Evolutionary conservation across 805 yeast species (phyloP), one percentile per base, ranked within the genome.

Genomic region (Candida sithepensis): DNA sequence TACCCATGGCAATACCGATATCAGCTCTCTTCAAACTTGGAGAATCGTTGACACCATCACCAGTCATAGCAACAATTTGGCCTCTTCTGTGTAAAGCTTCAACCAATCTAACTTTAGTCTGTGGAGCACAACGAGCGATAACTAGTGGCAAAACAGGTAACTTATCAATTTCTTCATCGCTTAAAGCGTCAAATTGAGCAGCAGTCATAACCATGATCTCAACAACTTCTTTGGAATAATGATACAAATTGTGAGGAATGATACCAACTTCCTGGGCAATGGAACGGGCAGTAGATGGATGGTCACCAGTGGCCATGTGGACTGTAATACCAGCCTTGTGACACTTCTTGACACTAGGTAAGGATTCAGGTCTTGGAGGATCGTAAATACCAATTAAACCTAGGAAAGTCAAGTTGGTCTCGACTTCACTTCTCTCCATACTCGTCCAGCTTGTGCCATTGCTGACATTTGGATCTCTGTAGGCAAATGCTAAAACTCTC

Each of bases 1-100:
- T 71, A 41, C 92, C 92, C 92, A 85, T 85, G 10, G 92, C 89
- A 64, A 85, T 84, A 54, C 92, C 92, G 47, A 85, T 88, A 65
- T 85, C 90, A 3, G 92, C 85, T 53, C 73, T 80, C 63, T 85
- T 85, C 66, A 85, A 70, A 32, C 86, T 78, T 22, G 92, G 92
- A 2, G 90, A 84, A 61, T 85, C 92, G 63, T 85, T 85, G 40
- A 85, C 91, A 53, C 92, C 92, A 63, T 85, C 92, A 52, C 89
- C 89, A 24, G 89, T 84, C 92, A 85, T 86, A 18, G 92, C 92
- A 66, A 84, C 75, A 66, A 81, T 75, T 61, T 81, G 71, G 52
- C 74, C 67, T 64, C 79, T 78, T 59, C 77, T 82, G 70, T 76
- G 90, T 56, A 71, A 76, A 0, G 92, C 91, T 45, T 85, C 90